Conservation (phyloP, 371 early-diverging fungal genomes). For the Circinella minor region DNA sequence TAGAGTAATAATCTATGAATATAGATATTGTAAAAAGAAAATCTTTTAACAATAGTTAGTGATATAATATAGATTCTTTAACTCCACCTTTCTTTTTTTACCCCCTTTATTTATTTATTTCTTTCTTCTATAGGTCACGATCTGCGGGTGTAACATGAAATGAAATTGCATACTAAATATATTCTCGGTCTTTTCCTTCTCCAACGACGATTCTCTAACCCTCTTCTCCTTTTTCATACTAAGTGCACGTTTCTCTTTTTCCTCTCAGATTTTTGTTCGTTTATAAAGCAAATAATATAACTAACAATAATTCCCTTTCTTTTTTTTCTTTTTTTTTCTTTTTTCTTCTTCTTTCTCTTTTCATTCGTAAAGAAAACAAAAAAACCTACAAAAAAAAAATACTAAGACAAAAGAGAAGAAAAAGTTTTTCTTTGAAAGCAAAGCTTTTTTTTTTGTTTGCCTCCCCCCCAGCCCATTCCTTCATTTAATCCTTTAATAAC, state of each 20-base stretch:
- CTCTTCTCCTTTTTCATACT: conserved; percentile 24
- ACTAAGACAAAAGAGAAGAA: background rate
- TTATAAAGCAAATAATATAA: too few relatives aligned
- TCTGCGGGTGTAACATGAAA: conserved; percentile 2
- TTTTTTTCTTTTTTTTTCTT: conserved; percentile 13
- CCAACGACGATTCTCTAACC: background rate
- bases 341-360: conserved; percentile 8
- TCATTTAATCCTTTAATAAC: background rate
- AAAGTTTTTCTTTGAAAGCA: background rate
- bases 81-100: too few relatives aligned
- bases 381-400: background rate
- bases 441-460: background rate
- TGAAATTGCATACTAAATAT: background rate
- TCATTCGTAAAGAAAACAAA: background rate
- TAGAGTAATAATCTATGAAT: too few relatives aligned
- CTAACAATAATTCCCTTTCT: background rate
- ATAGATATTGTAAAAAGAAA: too few relatives aligned
- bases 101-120: too few relatives aligned
- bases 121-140: background rate
- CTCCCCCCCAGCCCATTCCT: background rate
- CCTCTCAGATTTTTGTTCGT: too few relatives aligned
- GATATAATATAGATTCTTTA: too few relatives aligned
- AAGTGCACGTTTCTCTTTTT: conserved; percentile 11
- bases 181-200: conserved; percentile 21
- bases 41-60: too few relatives aligned